A percentile compares a stretch with the other conserved stretches of the same genome.
phyloP scores from a whole-genome alignment of 306 rosid genomes.

The Ochetophila trinervis region DNA sequence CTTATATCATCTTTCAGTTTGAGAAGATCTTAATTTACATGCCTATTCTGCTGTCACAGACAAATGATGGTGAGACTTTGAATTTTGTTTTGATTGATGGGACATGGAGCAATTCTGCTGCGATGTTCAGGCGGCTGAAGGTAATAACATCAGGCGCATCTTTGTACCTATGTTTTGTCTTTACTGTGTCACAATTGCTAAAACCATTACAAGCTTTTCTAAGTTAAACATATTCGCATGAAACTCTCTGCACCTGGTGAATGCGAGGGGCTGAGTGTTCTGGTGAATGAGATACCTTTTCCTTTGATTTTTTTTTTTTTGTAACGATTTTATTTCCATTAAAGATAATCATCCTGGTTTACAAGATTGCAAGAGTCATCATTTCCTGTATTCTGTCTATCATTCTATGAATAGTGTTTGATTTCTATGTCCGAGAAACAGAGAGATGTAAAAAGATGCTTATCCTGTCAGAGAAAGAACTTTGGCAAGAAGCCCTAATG shows the following conservation, averaged over 20 bases:
- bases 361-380: no score
- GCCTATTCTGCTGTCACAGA: constrained; percentile 49
- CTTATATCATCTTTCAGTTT: constrained; percentile 27
- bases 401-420: no score
- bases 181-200: background rate
- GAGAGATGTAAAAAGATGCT: no score
- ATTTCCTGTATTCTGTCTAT: no score
- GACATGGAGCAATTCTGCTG: constrained; percentile 97
- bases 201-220: background rate
- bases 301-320: no score
- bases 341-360: no score
- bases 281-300: background rate
- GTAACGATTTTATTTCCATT: no score
- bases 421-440: no score
- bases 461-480: no score
- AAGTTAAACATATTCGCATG: background rate
- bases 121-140: constrained; percentile 92
- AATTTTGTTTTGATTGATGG: constrained; percentile 95
- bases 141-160: constrained; percentile 34
- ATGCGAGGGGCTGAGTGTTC: background rate
- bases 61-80: constrained; percentile 46
- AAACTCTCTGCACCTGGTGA: background rate
- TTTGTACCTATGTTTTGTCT: constrained; percentile 18
- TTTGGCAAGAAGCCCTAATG: no score
- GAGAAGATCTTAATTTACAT: constrained; percentile 30